Base-by-base conservation (phyloP, 768 basidiomycete genomes). In the Kwoniella bestiolae region DNA sequence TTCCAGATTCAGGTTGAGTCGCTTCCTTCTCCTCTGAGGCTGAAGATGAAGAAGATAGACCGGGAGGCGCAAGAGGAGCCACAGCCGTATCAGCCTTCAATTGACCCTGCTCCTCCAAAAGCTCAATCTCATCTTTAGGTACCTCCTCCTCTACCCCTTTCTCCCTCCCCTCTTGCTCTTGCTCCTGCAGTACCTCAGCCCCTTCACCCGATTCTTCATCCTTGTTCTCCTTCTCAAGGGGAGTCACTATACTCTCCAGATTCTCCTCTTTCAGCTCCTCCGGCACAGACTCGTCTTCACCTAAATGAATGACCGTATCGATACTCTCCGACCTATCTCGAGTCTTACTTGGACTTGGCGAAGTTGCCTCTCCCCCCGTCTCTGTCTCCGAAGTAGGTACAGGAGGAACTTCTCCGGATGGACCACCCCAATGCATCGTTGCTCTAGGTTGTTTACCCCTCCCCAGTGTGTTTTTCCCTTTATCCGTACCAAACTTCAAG, bases 51-150 rank as follows among this genome's bases (percentile, higher is more conserved):
- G 28, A 41, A 8, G 56, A 41, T n/a, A n/a, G n/a, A n/a, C n/a
- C n/a, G 1, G 60, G 34, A 3, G 60, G 60, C 6, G 60, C 53
- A 6, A 65, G 44, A 21, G 68, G 68, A 47, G 67, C 71, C 3
- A 70, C 66, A 9, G 50, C 53, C 7, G 56, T 25, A 21, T 58
- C 66, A 21, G 68, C 45, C 8, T 61, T 51, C 29, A 77, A 35
- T 45, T 60, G 46, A 8, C 73, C 76, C 41, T 71, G 44, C 35
- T 77, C 74, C 56, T 77, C 76, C 45, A 75, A 31, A 32, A 77
- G 41, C 49, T 75, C 74, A 55, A 77, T 77, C 64, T 77, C 76
- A 55, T 77, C 74, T 49, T 75, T 77, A 3, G 76, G 73, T 16
- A 71, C 69, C 1, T 14, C 9, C 23, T 64, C 67, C n/a, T 56